A percentile compares a stretch with the other conserved stretches of the same genome.
These are phyloP conservation scores for Sequoiadendron giganteum DNA, from an alignment of 75 land plant genomes.

Conservation along the genomic window DNA sequence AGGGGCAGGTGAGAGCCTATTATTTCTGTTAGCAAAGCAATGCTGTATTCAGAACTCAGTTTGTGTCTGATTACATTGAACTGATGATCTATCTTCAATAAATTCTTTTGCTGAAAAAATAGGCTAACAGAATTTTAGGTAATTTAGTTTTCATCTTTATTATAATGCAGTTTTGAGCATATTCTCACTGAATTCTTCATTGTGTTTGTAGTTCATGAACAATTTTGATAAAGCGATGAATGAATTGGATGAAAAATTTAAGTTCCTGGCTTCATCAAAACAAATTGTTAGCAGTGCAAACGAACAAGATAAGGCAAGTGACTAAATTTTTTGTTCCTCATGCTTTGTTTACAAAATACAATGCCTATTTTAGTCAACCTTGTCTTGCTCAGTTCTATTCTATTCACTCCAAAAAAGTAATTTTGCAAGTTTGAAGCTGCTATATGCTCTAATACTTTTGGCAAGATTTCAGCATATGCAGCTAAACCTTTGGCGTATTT, in stretches of 20 bases:
- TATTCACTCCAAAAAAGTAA: not conserved
- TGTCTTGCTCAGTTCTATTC: not conserved
- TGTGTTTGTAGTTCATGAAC: slow-evolving; percentile 78
- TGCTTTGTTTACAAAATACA: not conserved
- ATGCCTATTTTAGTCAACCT: not conserved
- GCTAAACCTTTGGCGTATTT: not conserved
- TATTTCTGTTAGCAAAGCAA: not conserved
- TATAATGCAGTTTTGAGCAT: not conserved
- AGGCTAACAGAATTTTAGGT: not conserved
- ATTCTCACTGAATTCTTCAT: slow-evolving; percentile 1
- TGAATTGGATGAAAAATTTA: slow-evolving; percentile 66
- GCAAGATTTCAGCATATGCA: not conserved
- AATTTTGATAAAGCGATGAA: slow-evolving; percentile 94
- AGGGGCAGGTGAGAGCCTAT: not conserved
- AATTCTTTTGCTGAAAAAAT: not conserved
- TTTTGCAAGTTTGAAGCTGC: not conserved
- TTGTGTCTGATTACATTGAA: not conserved
- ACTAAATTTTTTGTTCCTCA: not conserved
- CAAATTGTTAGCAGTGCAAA: slow-evolving; percentile 75
- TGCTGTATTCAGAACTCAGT: not conserved
- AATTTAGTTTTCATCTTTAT: slow-evolving; percentile 2
- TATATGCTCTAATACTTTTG: not conserved
- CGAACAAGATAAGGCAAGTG: slow-evolving; percentile 84
- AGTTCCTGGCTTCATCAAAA: slow-evolving; percentile 69
- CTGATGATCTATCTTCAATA: not conserved